Conservation (phyloP, 306 rosid species). For the Lotus japonicus region DNA sequence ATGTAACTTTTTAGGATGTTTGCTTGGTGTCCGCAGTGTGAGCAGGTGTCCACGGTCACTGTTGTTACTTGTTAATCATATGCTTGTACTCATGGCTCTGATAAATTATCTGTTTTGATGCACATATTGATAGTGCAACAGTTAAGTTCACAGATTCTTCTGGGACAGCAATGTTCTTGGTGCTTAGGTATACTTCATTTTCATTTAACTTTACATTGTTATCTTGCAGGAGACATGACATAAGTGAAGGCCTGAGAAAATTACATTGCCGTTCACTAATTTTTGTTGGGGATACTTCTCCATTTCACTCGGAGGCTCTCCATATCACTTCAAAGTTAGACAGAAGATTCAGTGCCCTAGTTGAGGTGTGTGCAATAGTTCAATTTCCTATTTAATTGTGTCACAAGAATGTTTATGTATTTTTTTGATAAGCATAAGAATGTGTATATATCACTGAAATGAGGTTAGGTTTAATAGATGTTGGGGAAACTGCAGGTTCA, state of each 20-base stretch:
- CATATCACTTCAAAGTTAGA: constrained; percentile 83
- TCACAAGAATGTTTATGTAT: too few species aligned
- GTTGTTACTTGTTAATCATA: too few species aligned
- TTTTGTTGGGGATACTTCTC: constrained; percentile 89
- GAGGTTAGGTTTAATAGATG: constrained; percentile 1
- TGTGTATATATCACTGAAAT: neutral
- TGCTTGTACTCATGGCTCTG: constrained; percentile 1
- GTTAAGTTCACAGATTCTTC: neutral
- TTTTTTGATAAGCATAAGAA: too few species aligned
- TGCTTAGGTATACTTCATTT: neutral
- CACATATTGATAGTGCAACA: neutral
- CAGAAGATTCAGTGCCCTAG: constrained; percentile 80
- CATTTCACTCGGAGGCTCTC: constrained; percentile 72
- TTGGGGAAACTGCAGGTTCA: constrained; percentile 62
- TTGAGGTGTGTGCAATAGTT: constrained; percentile 54
- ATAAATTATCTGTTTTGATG: neutral
- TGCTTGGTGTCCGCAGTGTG: too few species aligned
- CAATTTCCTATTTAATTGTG: neutral
- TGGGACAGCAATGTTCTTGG: neutral
- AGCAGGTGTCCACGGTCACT: too few species aligned
- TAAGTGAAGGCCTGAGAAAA: constrained; percentile 65
- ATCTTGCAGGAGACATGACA: constrained; percentile 68
- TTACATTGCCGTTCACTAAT: constrained; percentile 82
- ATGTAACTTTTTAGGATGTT: too few species aligned
- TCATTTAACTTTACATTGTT: neutral